phyloP scores from a whole-genome alignment of 805 yeast species.

The Saccharomycopsis lassenensis region DNA sequence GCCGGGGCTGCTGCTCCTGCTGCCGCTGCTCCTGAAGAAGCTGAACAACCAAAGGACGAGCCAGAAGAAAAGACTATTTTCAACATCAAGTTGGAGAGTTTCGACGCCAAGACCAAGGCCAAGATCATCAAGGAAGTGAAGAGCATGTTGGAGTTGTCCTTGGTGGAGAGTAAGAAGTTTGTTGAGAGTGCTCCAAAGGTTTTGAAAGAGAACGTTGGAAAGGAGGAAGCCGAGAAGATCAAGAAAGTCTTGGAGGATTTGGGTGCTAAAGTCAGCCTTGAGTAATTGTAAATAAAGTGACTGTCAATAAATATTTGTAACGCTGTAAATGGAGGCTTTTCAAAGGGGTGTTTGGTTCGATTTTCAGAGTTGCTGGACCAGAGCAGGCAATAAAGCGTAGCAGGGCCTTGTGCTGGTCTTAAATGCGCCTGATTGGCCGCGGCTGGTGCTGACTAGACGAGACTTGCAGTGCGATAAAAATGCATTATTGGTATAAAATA shows the following conservation, averaged over 20 bases:
- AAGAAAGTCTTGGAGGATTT: slow-evolving; percentile 85
- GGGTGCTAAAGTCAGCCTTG: slow-evolving; percentile 89
- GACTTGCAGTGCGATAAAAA: too few relatives aligned
- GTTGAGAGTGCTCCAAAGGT: slow-evolving; percentile 97
- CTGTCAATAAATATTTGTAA: too few relatives aligned
- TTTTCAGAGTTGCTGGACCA: too few relatives aligned
- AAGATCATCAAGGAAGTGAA: slow-evolving; percentile 97
- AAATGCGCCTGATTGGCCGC: too few relatives aligned
- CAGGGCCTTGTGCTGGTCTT: too few relatives aligned
- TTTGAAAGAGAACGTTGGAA: slow-evolving; percentile 88
- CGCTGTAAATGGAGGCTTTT: too few relatives aligned
- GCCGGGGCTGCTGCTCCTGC: slow-evolving; percentile 54
- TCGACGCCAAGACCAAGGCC: slow-evolving; percentile 92
- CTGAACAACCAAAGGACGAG: slow-evolving; percentile 62
- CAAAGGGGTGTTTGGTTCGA: too few relatives aligned
- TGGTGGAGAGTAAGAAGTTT: slow-evolving; percentile 95
- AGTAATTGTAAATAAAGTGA: slow-evolving; percentile 50
- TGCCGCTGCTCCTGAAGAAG: slow-evolving; percentile 61
- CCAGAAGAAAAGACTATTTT: slow-evolving; percentile 90
- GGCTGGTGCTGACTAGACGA: too few relatives aligned
- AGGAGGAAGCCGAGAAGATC: slow-evolving; percentile 97
- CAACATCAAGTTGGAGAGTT: slow-evolving; percentile 81
- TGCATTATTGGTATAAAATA: too few relatives aligned
- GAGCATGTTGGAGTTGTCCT: slow-evolving; percentile 76
- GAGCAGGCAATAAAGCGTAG: too few relatives aligned